Base-by-base conservation (phyloP, 495 filamentous ascomycete species). In the Acidomyces sp. region DNA sequence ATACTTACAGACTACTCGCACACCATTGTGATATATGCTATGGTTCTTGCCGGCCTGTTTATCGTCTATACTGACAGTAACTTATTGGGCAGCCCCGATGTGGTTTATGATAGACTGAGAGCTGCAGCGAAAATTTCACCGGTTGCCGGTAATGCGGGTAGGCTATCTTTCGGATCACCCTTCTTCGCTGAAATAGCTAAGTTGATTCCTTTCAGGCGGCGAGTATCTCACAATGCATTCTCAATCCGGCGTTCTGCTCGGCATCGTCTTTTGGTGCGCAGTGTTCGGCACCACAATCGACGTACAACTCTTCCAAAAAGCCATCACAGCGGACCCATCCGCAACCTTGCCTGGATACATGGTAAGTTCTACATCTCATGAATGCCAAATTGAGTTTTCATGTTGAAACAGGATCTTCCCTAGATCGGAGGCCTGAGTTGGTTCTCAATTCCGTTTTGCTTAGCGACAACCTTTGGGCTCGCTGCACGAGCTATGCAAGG, bases 1-100 rank as follows among this genome's bases (percentile, higher is more conserved):
- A 55, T 57, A 37, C 46, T 57, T 3, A 55, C 52, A 28, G 54
- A 57, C 36, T 57, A 57, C 40, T 45, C 40, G 4, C 54, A 57
- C 30, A 57, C 54, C 3, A 29, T 54, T 16, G 52, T 55, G 17
- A 37, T 57, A 3, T 54, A 54, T 51, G 49, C 54, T 22, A 34
- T 47, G 28, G 41, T 47, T 18, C 28, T 47, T 4, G 40, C 34
- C 51, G 56, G 56, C 43, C 50, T 55, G 43, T 59, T 59, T 44
- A 48, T 54, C 27, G 46, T 48, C 16, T 59, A 59, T 32, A 35
- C 54, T 5, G 41, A 35, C 1, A 49, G 22, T 24, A 16, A 6
- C n/a, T 39, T 58, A 4, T 55, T 58, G 28, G 55, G 55, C 16
- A 51, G 41, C 9, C 55, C 55, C 1, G 29, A 37, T 6, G 37